These are phyloP conservation scores for Triticum turgidum DNA, from an alignment of 176 grass and related monocot genomes.

Conservation along the genomic window DNA sequence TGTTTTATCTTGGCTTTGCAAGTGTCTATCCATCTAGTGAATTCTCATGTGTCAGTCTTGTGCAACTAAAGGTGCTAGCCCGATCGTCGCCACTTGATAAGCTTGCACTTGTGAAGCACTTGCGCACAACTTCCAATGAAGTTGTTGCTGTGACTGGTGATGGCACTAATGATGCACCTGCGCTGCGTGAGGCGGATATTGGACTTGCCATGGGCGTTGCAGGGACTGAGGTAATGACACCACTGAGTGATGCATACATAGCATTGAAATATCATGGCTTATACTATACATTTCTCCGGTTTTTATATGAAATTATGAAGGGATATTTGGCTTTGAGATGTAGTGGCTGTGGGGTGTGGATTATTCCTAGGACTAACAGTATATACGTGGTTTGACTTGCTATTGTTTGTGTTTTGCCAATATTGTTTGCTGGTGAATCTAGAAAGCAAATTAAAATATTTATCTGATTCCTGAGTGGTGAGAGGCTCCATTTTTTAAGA, in stretches of 20 bases:
- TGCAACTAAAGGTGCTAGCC: constrained; percentile 66
- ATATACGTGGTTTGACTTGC: constrained; percentile 5
- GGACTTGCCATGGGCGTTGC: constrained; percentile 97
- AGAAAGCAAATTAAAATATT: not conserved
- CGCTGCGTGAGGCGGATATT: constrained; percentile 92
- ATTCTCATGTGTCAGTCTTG: constrained; percentile 23
- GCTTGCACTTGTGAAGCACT: constrained; percentile 68
- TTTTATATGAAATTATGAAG: not conserved
- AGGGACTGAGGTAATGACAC: constrained; percentile 76
- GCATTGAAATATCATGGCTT: not conserved
- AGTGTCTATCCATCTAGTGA: constrained; percentile 20
- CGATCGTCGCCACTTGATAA: constrained; percentile 91
- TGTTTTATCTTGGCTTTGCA: constrained; percentile 11
- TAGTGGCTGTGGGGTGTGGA: not conserved
- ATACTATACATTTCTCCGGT: constrained; percentile 4
- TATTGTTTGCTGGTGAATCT: not conserved
- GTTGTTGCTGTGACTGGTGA: constrained; percentile 98
- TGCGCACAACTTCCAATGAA: constrained; percentile 66
- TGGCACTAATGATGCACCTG: constrained; percentile 94
- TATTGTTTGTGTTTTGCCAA: not conserved
- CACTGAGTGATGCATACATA: not conserved
- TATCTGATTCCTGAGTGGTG: not conserved
- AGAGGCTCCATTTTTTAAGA: not conserved
- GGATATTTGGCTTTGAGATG: not conserved
- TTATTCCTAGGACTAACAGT: not conserved